Base-by-base conservation (phyloP, 306 rosid species). In the Lablab purpureus region DNA sequence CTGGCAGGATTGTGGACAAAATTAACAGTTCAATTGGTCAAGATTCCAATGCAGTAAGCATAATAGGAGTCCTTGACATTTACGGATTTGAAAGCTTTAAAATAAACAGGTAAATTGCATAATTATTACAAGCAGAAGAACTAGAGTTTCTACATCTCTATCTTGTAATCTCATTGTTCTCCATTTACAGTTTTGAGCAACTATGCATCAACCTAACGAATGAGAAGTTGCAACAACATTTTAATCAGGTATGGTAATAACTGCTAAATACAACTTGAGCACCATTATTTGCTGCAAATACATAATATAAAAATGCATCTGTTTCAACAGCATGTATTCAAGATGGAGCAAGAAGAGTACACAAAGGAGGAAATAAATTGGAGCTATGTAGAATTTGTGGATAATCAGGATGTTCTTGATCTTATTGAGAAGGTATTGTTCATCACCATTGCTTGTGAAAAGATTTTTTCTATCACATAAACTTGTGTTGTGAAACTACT, bases 281-380 rank as follows among this genome's bases (percentile, higher is more conserved):
- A 30, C 66, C 67, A 25, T 27, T 58, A 2, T 43, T 28, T 40
- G 54, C 32, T 49, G 23, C 47, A 45, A 81, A 52, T 34, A 74
- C n/a, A 41, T 67, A 47, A 82, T 47, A 54, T 69, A 43, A 50
- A 82, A 72, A 60, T 66, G 56, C 68, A 63, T 66, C 76, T 67
- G 76, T 69, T 80, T 80, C 50, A 78, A 83, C 92, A 92, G 97
- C 97, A 92, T 51, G 97, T 92, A 49, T 92, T 92, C 91, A 92
- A 92, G 84, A 92, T 92, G 97, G 97, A 92, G 88, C 97, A 92
- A 89, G 97, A 92, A 85, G 97, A 92, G 87, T 92, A 92, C 77
- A 92, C 97, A 9, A 92, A 88, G 63, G 97, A 92, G 62, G 96
- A 90, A 84, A 92, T 92, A 63, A 77, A 89, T 67, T 92, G 97